Evolutionary conservation across 23 red algal genomes (phyloP).

Genomic region (Gracilariopsis chorda): DNA sequence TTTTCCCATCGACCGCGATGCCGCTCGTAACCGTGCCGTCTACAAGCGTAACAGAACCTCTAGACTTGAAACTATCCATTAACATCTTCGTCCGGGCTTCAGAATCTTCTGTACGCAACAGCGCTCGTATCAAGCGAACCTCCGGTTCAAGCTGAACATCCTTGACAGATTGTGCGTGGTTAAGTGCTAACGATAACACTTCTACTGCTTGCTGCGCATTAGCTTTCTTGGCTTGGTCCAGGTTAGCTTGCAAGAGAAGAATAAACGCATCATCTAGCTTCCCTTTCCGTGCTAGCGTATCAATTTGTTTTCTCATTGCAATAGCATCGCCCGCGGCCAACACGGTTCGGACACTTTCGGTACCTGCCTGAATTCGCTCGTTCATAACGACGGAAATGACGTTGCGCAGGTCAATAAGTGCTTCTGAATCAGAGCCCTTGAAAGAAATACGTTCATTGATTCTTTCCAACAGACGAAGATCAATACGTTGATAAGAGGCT

Average conservation of each 20-base stretch:
- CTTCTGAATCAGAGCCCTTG: not conserved
- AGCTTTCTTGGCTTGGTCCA: slow-evolving; percentile 83
- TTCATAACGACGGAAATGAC: slow-evolving; percentile 80
- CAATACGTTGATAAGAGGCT: slow-evolving; percentile 23
- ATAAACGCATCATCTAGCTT: slow-evolving; percentile 92
- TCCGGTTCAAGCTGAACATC: slow-evolving; percentile 76
- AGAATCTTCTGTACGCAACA: slow-evolving; percentile 80
- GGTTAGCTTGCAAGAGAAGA: slow-evolving; percentile 86
- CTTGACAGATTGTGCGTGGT: slow-evolving; percentile 68
- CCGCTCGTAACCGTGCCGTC: slow-evolving; percentile 45
- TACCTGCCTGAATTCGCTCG: slow-evolving; percentile 59
- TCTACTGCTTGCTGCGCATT: slow-evolving; percentile 51
- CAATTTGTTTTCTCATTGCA: slow-evolving; percentile 62
- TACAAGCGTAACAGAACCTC: slow-evolving; percentile 51
- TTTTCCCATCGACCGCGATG: slow-evolving; percentile 69
- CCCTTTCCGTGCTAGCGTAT: slow-evolving; percentile 52
- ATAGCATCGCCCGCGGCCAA: slow-evolving; percentile 55
- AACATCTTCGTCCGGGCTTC: slow-evolving; percentile 69
- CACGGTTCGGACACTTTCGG: slow-evolving; percentile 32
- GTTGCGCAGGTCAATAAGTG: slow-evolving; percentile 29
- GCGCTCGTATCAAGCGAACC: slow-evolving; percentile 76
- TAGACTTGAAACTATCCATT: slow-evolving; percentile 60
- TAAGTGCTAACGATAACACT: slow-evolving; percentile 52
- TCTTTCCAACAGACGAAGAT: slow-evolving; percentile 67
- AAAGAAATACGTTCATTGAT: slow-evolving; percentile 52